Conservation (phyloP, 495 filamentous ascomycete species). For the Corynascus novoguineensis region DNA sequence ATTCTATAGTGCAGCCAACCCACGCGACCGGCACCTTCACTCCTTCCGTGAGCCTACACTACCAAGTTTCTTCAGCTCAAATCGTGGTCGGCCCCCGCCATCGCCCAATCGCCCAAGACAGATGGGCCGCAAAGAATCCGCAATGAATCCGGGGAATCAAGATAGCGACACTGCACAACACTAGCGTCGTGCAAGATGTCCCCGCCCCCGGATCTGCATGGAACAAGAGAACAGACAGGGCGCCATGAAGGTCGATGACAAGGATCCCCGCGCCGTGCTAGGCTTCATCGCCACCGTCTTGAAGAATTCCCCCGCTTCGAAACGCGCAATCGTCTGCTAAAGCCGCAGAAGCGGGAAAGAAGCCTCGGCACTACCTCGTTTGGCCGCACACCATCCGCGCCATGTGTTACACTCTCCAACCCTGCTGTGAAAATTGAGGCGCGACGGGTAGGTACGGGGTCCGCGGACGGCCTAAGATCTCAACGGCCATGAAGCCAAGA, state of each 20-base stretch:
- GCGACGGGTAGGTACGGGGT: neutral
- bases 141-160: too few relatives aligned
- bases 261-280: neutral
- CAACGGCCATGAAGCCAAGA: neutral
- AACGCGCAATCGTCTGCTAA: neutral
- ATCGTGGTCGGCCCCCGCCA: too few relatives aligned
- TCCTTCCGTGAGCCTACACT: too few relatives aligned
- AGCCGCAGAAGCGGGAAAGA: neutral
- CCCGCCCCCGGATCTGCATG: neutral
- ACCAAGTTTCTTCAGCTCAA: too few relatives aligned
- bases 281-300: neutral
- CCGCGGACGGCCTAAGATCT: neutral
- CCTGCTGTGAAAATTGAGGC: too few relatives aligned
- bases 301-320: constrained; percentile 10
- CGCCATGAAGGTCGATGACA: neutral
- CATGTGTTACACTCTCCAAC: neutral
- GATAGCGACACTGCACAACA: too few relatives aligned
- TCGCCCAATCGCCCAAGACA: too few relatives aligned
- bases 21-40: too few relatives aligned
- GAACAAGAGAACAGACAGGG: neutral
- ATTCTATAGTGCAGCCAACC: too few relatives aligned
- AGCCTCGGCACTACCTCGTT: constrained; percentile 11
- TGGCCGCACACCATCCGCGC: neutral
- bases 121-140: too few relatives aligned
- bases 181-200: too few relatives aligned